Base-by-base conservation (phyloP, 768 basidiomycete species). In the Lactifluus piperatus region DNA sequence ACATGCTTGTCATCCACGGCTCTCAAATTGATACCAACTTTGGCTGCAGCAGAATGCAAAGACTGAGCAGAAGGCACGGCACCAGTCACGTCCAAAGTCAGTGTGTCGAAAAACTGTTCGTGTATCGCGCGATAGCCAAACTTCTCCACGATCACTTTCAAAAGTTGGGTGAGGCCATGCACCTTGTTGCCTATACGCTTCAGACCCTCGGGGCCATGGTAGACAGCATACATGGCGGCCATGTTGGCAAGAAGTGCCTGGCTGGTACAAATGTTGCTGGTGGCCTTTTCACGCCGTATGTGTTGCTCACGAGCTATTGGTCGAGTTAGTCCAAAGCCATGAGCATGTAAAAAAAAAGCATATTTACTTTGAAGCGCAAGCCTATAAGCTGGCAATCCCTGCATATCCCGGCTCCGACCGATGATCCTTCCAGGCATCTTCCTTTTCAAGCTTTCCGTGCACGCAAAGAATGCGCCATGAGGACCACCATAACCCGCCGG, bases 371-470 rank as follows among this genome's bases (percentile, higher is more conserved):
- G 97, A 47, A 99, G 73, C 16, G 97, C 91, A 58, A 99, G 73
- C 32, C 97, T 82, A 69, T 97, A 98, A 0, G 94, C 97, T 16
- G 84, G 83, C 54, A 87, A 82, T 1, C 95, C 97, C 61, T 84
- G 77, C 8, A 80, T 75, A 70, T 97, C 97, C 58, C 86, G 85
- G 70, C 91, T 94, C 26, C 88, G 78, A 20, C 97, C 97, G 69
- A 99, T 90, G 51, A 99, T 73, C 56, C 97, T 82, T 54, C 97
- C 97, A n/a, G 97, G 97, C 92, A 98, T 97, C 76, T 94, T 95
- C 64, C 95, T 79, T 79, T 98, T 99, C 56, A 98, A 75, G 62
- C 79, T 83, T 57, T 98, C 92, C 20, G 84, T 90, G 64, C 91
- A 90, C 2, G 97, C 91, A 70, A 99, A 98, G 79, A 98, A 99